Base-by-base conservation (phyloP, 257 asterid species). In the Salvia miltiorrhiza region DNA sequence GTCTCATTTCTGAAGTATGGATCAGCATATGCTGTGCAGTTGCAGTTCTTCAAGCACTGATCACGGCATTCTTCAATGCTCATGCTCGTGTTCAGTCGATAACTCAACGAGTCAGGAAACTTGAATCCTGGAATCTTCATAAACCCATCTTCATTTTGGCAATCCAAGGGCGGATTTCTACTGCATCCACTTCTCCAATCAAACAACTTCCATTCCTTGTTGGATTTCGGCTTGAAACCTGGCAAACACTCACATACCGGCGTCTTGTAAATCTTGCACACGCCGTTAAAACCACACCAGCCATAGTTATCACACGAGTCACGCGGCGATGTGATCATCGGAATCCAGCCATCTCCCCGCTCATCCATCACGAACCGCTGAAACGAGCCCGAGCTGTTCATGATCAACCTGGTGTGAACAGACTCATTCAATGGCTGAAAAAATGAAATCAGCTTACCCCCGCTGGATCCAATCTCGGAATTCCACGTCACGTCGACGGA, bases 271-370 rank as follows among this genome's bases (percentile, higher is more conserved):
- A 61, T 75, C 16, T 48, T 65, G 55, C 85, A 84, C 7, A 82
- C 44, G 5, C 83, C 56, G 9, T 76, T 79, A 5, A 62, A 45
- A 16, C 87, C 85, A 72, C 90, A 85, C 11, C 26, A 60, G 11
- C 77, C 63, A 39, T 79, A 82, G 4, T 32, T 59, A 33, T 80
- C 87, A 30, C 90, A 84, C 14, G 65, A 69, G 0, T 78, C 82
- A 0, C 59, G 72, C 2, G 84, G 81, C n/a, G 63, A 13, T 3
- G 44, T 16, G 20, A 60, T 37, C 56, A 72, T 28, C 5, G 63
- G 48, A 6, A 3, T 41, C 76, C 76, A 72, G 6, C 64, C 63
- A 2, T 62, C 21, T 9, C 35, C 17, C 33, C 24, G 20, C 4
- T 63, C 76, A 41, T 72, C 59, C 76, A 72, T 72, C 30, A 50